Base-by-base conservation (phyloP, 179 eudicot species). In the Carnegiea gigantea region DNA sequence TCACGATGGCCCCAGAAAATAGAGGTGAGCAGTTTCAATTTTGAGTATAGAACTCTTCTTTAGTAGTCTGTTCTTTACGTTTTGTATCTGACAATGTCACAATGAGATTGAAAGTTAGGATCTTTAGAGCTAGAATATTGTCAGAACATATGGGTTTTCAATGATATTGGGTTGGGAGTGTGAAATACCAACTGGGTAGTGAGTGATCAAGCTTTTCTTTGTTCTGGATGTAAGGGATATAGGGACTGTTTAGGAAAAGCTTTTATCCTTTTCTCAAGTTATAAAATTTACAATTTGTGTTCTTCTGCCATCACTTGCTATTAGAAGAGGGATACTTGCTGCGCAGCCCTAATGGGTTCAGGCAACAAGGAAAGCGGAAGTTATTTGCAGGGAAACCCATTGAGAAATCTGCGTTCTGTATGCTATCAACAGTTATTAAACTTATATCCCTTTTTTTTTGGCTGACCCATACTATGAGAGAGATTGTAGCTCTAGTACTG, bases 1-100 rank as follows among this genome's bases (percentile, higher is more conserved):
- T 87, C 89, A 90, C 77, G 91, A 89, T 86, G 87, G 86, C 90
- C 85, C 84, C 84, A 78, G 90, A 86, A 73, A 82, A 85, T 83
- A 80, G 80, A 83, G 90, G 95, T 91, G 21, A 77, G 79, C 46
- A n/a, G 53, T 82, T 84, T 60, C 36, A 5, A 40, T 21, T 44
- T 54, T 70, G 38, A 72, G 76, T 43, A 70, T 33, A 51, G 21
- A n/a, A 46, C 36, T 60, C 24, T 1, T 38, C 12, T 14, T 20
- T 60, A 44, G 62, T 49, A 30, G 44, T 73, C 54, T 75, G 15
- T 70, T 44, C 44, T 75, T 71, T 8, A 36, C n/a, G 46, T 80
- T 74, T 30, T 77, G 65, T 21, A 20, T 33, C 1, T 77, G 79
- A 48, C 77, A 72, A 33, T 77, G 70, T 77, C 77, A 48, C 77